Conservation (phyloP, 2,329 filamentous ascomycete genomes). For the Verticillium klebahnii region DNA sequence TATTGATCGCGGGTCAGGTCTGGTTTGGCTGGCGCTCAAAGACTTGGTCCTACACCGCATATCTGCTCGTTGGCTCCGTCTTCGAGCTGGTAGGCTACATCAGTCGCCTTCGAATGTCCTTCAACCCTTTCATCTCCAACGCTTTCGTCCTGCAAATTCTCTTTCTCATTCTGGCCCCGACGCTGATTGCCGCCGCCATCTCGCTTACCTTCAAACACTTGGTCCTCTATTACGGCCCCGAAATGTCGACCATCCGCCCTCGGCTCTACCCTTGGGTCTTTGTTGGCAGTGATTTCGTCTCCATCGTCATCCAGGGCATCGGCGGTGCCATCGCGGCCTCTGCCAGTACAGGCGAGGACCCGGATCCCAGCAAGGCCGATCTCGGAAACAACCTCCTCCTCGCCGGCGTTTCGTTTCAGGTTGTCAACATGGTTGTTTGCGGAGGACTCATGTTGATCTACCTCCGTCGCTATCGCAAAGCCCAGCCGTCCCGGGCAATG, state of each 20-base stretch:
- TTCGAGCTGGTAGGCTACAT: slow-evolving; percentile 1
- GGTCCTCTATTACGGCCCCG: slow-evolving; percentile 34
- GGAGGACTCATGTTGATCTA: slow-evolving; percentile 17
- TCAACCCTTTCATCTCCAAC: slow-evolving; percentile 33
- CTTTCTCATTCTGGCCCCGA: slow-evolving; percentile 34
- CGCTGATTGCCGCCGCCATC: slow-evolving; percentile 38
- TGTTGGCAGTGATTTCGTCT: slow-evolving; percentile 41
- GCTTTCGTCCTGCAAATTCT: slow-evolving; percentile 36
- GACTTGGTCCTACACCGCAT: slow-evolving; percentile 2
- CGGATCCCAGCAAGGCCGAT: slow-evolving; percentile 5
- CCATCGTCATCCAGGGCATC: slow-evolving; percentile 20
- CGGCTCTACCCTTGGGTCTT: slow-evolving; percentile 44
- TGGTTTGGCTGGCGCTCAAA: background rate
- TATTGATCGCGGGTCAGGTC: slow-evolving; percentile 36
- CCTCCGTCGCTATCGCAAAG: background rate
- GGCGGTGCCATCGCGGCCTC: slow-evolving; percentile 13
- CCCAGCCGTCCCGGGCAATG: too few species aligned
- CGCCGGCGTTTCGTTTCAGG: slow-evolving; percentile 16
- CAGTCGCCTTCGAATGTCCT: background rate
- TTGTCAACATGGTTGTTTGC: slow-evolving; percentile 18
- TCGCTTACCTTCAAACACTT: slow-evolving; percentile 43
- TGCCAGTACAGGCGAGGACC: background rate
- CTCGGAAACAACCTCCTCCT: slow-evolving; percentile 14
- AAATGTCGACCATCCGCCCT: slow-evolving; percentile 33
- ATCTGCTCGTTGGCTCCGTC: background rate